phyloP scores from a whole-genome alignment of 2,329 filamentous ascomycete species.

The Knufia fluminis region DNA sequence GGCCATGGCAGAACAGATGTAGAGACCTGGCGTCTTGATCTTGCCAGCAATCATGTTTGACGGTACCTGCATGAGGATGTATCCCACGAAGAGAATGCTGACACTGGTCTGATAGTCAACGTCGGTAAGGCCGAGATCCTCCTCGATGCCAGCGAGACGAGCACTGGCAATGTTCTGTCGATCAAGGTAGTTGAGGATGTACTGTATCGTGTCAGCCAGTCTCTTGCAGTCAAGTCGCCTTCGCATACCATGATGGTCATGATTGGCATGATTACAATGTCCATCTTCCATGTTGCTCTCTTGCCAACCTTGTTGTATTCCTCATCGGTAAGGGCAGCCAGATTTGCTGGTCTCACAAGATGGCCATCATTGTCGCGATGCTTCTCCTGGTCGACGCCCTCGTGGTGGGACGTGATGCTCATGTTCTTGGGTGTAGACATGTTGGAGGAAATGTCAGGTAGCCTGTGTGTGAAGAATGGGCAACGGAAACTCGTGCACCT shows the following conservation, averaged over 20 bases:
- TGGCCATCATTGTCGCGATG: constrained; percentile 11
- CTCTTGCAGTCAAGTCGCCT: not conserved
- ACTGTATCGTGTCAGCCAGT: constrained; percentile 29
- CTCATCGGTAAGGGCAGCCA: constrained; percentile 10
- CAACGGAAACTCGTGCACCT: not conserved
- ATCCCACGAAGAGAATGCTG: constrained; percentile 46
- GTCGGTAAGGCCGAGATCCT: constrained; percentile 31
- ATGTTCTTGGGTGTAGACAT: not conserved
- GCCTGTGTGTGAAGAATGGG: not conserved
- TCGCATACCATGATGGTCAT: constrained; percentile 12
- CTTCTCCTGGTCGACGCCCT: constrained; percentile 13
- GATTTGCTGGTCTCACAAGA: constrained; percentile 11
- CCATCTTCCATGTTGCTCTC: constrained; percentile 14
- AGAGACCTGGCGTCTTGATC: constrained; percentile 42
- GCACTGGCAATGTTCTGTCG: constrained; percentile 50
- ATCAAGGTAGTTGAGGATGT: constrained; percentile 67
- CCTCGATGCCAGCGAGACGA: constrained; percentile 42
- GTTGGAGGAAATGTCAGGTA: not conserved
- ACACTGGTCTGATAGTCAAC: constrained; percentile 31
- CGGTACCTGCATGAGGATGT: constrained; percentile 49
- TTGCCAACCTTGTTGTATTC: constrained; percentile 12
- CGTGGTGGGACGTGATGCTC: not conserved
- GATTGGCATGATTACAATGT: constrained; percentile 14
- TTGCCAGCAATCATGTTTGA: constrained; percentile 45
- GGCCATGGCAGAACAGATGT: constrained; percentile 46